Percentiles rank a stretch among this genome's conserved stretches.
phyloP scores from a whole-genome alignment of 495 filamentous ascomycete genomes.

The Alectoria sarmentosa region DNA sequence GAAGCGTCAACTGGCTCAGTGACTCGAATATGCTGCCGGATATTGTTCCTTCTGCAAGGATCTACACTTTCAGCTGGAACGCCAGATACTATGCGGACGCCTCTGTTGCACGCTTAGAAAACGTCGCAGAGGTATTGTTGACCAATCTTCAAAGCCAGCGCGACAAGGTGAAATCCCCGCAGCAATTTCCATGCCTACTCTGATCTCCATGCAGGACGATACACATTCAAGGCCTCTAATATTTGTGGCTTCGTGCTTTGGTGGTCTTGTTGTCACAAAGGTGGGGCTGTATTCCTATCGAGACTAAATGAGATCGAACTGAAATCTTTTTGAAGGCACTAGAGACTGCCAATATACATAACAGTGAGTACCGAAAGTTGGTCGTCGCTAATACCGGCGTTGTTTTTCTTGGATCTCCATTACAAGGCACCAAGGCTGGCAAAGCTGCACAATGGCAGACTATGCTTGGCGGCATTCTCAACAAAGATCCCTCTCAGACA shows the following conservation, averaged over 20 bases:
- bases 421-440: constrained; percentile 4
- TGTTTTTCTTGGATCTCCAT: constrained; percentile 3
- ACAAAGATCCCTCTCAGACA: background rate
- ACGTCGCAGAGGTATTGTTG: background rate
- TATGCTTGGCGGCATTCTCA: background rate
- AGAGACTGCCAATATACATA: background rate
- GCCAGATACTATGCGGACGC: background rate
- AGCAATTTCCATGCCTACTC: background rate
- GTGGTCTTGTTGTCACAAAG: background rate
- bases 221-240: constrained; percentile 4
- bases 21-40: background rate
- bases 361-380: background rate
- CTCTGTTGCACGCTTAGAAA: background rate
- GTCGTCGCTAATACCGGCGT: constrained; percentile 5
- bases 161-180: background rate
- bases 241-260: constrained; percentile 1
- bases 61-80: constrained; percentile 3
- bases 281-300: background rate
- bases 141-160: background rate
- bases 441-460: constrained; percentile 5
- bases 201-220: background rate
- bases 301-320: background rate
- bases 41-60: background rate
- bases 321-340: background rate
- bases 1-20: constrained; percentile 9